Percentiles rank a stretch among this genome's conserved stretches.
Conservation (phyloP, 768 basidiomycete genomes). For the Piloderma croceum region DNA sequence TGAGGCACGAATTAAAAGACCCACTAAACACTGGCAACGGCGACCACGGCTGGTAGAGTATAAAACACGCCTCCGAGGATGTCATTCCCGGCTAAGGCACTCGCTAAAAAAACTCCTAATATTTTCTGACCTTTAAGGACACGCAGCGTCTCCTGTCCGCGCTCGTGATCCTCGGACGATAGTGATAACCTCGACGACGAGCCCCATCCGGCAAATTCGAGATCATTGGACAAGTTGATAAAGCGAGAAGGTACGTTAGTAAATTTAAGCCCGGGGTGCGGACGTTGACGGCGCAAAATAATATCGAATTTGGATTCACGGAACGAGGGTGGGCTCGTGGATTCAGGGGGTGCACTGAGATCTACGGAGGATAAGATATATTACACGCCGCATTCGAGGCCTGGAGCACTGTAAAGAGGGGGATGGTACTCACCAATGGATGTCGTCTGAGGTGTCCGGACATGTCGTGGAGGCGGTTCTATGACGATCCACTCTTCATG, state of each 20-base stretch:
- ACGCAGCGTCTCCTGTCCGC: slow-evolving; percentile 28
- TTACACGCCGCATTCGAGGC: too few species aligned
- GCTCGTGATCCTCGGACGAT: slow-evolving; percentile 33
- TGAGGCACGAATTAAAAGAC: slow-evolving; percentile 18
- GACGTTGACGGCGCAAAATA: slow-evolving; percentile 55
- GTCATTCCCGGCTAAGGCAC: slow-evolving; percentile 62
- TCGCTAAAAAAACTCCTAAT: slow-evolving; percentile 60
- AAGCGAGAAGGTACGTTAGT: slow-evolving; percentile 51
- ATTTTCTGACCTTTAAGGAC: slow-evolving; percentile 29
- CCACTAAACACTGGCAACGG: slow-evolving; percentile 57
- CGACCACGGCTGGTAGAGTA: slow-evolving; percentile 59
- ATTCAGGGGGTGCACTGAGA: too few species aligned
- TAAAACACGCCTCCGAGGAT: slow-evolving; percentile 68
- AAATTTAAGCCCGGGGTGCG: slow-evolving; percentile 33
- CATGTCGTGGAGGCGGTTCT: too few species aligned
- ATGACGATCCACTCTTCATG: too few species aligned
- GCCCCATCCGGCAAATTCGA: slow-evolving; percentile 74
- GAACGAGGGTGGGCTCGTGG: slow-evolving; percentile 48
- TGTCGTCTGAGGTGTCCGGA: too few species aligned
- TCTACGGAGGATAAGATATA: too few species aligned
- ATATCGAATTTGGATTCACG: slow-evolving; percentile 46
- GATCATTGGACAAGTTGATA: slow-evolving; percentile 53
- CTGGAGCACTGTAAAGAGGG: too few species aligned
- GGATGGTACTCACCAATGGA: too few species aligned
- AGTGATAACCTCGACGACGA: slow-evolving; percentile 44